Conservation (phyloP, 2,329 filamentous ascomycete species). For the Aspergillus chevalieri region DNA sequence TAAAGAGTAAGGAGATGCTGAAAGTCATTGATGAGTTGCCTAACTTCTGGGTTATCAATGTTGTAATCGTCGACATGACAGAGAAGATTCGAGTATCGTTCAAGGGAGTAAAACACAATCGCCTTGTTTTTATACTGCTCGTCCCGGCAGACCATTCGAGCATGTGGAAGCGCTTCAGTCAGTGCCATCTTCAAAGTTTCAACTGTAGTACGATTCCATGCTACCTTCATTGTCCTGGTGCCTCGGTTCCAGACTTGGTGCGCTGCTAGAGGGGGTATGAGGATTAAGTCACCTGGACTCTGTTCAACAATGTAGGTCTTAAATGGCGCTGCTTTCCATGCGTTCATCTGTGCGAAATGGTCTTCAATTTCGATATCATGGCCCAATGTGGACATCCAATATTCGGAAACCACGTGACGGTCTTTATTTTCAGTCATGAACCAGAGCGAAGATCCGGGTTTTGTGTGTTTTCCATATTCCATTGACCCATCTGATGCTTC, state of each 20-base stretch:
- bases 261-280: constrained; percentile 85
- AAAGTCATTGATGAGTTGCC: constrained; percentile 76
- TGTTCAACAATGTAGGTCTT: constrained; percentile 91
- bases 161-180: constrained; percentile 79
- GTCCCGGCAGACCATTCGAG: constrained; percentile 85
- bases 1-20: constrained; percentile 71
- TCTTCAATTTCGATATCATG: constrained; percentile 97
- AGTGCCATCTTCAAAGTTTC: constrained; percentile 85
- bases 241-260: constrained; percentile 99
- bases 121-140: constrained; percentile 99
- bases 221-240: constrained; percentile 92
- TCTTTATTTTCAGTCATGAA: constrained; percentile 98
- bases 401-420: constrained; percentile 81
- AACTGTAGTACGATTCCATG: constrained; percentile 92
- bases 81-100: constrained; percentile 64
- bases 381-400: constrained; percentile 85
- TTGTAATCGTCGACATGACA: constrained; percentile 52
- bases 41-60: constrained; percentile 47
- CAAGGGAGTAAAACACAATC: constrained; percentile 80
- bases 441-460: constrained; percentile 87
- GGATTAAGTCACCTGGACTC: constrained; percentile 80
- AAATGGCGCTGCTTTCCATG: constrained; percentile 92
- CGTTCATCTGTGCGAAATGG: constrained; percentile 91
- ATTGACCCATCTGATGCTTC: constrained; percentile 65
- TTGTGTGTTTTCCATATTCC: constrained; percentile 63